Conservation (phyloP, 306 rosid species). For the Inga laurina region DNA sequence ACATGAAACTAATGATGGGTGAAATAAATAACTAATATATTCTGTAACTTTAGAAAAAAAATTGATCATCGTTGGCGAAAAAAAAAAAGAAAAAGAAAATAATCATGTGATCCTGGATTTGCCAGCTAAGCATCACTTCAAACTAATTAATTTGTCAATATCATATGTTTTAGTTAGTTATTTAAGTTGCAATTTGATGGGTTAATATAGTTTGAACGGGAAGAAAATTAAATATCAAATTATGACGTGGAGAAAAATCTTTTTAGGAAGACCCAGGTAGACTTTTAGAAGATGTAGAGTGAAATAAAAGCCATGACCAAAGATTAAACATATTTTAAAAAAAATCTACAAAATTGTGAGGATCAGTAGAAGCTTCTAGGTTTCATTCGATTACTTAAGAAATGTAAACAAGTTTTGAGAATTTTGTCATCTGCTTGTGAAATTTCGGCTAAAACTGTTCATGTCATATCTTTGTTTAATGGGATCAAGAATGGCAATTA, state of each 20-base stretch:
- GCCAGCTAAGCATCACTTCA: constrained; percentile 28
- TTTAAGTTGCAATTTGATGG: not conserved
- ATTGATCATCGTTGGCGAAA: not conserved
- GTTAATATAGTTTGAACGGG: not conserved
- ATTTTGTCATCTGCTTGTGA: not conserved
- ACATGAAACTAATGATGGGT: not conserved
- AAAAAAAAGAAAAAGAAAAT: not conserved
- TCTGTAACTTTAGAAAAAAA: not conserved
- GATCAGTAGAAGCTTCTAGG: not conserved
- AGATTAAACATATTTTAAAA: not conserved
- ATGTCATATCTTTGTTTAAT: not conserved
- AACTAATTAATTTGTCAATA: constrained; percentile 4
- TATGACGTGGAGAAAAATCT: not conserved
- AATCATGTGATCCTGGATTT: constrained; percentile 34
- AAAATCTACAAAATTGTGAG: not conserved
- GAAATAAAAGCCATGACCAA: not conserved
- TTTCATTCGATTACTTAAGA: not conserved
- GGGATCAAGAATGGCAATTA: not conserved
- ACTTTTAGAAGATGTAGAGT: not conserved
- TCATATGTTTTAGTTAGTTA: not conserved
- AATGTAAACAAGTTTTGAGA: not conserved
- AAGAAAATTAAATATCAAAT: not conserved
- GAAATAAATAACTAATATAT: constrained; percentile 12
- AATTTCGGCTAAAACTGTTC: not conserved
- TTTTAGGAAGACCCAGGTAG: not conserved